Evolutionary conservation across 495 filamentous ascomycete genomes (phyloP).

Genomic region (Rusavskia elegans): DNA sequence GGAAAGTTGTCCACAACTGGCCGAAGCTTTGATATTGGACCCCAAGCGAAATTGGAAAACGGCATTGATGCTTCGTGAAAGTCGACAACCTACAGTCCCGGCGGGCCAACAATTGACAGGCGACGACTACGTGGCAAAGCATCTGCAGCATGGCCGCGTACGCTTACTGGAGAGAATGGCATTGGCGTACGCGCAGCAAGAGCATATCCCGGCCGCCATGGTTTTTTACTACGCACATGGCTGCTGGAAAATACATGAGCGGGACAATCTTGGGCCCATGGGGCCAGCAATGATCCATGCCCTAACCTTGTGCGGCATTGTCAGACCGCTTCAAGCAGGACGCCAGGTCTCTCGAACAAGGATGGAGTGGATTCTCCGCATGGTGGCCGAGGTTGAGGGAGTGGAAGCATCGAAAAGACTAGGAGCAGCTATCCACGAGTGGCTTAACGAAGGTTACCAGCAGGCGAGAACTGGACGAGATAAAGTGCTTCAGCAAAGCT

Average conservation of each 20-base stretch:
- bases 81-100: not conserved
- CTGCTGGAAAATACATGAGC: slow-evolving; percentile 12
- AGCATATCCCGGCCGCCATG: slow-evolving; percentile 2
- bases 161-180: slow-evolving; percentile 11
- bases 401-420: slow-evolving; percentile 2
- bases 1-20: slow-evolving; percentile 9
- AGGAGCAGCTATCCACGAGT: not conserved
- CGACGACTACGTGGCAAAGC: not conserved
- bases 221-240: slow-evolving; percentile 14
- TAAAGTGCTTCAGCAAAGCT: not conserved
- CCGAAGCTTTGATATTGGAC: slow-evolving; percentile 7
- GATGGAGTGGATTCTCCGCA: no score
- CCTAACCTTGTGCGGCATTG: slow-evolving; percentile 13
- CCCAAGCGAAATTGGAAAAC: not conserved
- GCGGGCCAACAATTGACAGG: not conserved
- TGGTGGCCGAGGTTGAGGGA: slow-evolving; percentile 13
- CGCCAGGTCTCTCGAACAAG: slow-evolving; percentile 10
- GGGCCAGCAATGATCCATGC: slow-evolving; percentile 9
- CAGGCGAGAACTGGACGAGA: not conserved
- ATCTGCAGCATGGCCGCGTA: not conserved
- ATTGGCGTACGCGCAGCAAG: slow-evolving; percentile 10
- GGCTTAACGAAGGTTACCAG: not conserved
- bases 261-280: slow-evolving; percentile 9
- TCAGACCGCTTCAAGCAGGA: slow-evolving; percentile 11
- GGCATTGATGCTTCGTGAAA: slow-evolving; percentile 1